Evolutionary conservation across 768 basidiomycete species (phyloP), one percentile per base, ranked within the genome.

Genomic region (Coprinellus micaceus): DNA sequence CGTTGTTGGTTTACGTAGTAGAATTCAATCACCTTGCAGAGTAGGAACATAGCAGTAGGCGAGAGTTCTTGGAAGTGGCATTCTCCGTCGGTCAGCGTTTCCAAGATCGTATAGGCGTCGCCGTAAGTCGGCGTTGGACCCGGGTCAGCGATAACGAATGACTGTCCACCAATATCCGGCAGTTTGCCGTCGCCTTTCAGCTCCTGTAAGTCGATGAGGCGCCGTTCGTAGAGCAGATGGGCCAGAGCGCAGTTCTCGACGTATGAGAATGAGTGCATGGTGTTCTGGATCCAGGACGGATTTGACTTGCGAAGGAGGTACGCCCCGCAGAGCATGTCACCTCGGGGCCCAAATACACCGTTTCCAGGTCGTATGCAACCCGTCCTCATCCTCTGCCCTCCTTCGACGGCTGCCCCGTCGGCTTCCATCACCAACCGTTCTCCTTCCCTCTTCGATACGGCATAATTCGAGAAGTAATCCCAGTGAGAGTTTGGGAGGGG

Each of bases 361-460:
- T 90, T 90, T 0, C 89, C 88, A 2, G 89, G 89, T n/a, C 89
- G 82, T 41, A 91, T 74, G 58, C 82, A 85, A 0, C 89, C 88
- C 7, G 88, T 91, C 50, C 86, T 78, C 44, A 91, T 66, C 12
- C 73, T 63, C 21, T 58, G 62, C 6, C 53, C 53, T 11, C 28
- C 36, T 9, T 69, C 67, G 2, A 72, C 70, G 6, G 58, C 58
- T 19, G 70, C 60, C 19, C 64, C 67, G 60, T 77, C 77, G 4
- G 71, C 64, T 17, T 56, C 69, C 53, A 71, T 81, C 61, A 67
- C 81, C 66, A 60, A 63, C 60, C 52, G 60, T 65, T 91, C 89
- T 1, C 81, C 88, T 25, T 72, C 68, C 7, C 71, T 62, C 65
- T 91, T 91, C 39, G 85, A 82, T 22, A 72, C 79, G 0, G 89